A percentile compares a stretch with the other conserved stretches of the same genome.
Evolutionary conservation across 1,284 basidiomycete species (phyloP).

Genomic region (Salmacisia buchloeana): DNA sequence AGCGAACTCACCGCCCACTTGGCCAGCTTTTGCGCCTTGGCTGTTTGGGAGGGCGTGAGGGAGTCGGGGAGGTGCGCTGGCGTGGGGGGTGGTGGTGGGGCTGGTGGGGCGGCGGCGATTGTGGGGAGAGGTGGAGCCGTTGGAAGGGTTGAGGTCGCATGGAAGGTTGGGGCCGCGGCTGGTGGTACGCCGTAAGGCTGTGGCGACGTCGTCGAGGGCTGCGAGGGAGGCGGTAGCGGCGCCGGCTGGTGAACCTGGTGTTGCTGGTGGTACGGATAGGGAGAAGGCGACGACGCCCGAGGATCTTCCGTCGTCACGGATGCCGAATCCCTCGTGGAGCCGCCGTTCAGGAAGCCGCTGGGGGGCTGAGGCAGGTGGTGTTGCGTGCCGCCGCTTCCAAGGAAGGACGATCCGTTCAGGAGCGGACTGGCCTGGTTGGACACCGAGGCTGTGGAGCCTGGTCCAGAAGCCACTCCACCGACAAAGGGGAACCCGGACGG

Average conservation of each 20-base stretch:
- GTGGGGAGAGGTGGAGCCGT: background rate
- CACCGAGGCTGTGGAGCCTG: background rate
- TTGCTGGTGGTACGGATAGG: background rate
- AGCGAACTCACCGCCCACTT: constrained; percentile 42
- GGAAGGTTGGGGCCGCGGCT: too few relatives aligned
- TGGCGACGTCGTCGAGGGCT: background rate
- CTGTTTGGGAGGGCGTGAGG: constrained; percentile 21
- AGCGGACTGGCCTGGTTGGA: constrained; percentile 18
- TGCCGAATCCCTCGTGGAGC: background rate
- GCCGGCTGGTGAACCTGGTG: background rate
- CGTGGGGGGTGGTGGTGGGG: background rate
- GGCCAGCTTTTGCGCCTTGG: constrained; percentile 38
- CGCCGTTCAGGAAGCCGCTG: background rate
- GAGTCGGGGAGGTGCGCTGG: constrained; percentile 59
- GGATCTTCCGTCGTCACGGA: background rate
- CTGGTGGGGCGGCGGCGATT: background rate
- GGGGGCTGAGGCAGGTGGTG: constrained; percentile 27
- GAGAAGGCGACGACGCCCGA: background rate
- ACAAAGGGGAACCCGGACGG: constrained; percentile 9
- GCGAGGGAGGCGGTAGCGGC: background rate
- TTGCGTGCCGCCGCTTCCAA: constrained; percentile 24
- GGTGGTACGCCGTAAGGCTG: background rate
- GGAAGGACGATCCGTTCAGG: constrained; percentile 38
- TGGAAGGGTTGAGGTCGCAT: background rate
- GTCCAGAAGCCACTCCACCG: background rate